phyloP scores from a whole-genome alignment of 2,329 filamentous ascomycete genomes.

The Pseudogymnoascus verrucosus region DNA sequence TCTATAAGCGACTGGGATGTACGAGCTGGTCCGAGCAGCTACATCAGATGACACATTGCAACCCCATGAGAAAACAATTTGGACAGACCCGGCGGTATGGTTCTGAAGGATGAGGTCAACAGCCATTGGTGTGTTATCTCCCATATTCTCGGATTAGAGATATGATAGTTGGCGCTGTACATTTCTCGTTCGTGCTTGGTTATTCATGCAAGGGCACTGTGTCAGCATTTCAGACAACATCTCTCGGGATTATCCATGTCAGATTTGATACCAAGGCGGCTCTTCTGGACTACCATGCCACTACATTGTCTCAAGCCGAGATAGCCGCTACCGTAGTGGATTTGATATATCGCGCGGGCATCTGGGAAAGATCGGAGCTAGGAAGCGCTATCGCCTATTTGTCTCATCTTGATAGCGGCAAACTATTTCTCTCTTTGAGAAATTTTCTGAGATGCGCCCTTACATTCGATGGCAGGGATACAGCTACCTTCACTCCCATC shows the following conservation, averaged over 20 bases:
- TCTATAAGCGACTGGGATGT: neutral
- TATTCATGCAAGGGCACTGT: neutral
- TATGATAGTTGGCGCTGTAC: neutral
- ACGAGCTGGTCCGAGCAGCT: neutral
- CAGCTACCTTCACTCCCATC: neutral
- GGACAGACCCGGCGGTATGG: neutral
- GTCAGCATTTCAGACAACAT: neutral
- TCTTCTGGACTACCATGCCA: neutral
- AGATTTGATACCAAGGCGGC: neutral
- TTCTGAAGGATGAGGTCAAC: neutral
- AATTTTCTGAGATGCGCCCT: neutral
- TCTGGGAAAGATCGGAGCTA: neutral
- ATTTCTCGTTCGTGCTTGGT: neutral
- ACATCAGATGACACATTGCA: neutral
- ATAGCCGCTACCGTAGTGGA: neutral
- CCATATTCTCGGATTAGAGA: neutral
- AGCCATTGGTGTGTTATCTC: neutral
- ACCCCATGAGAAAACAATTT: neutral
- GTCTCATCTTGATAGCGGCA: neutral
- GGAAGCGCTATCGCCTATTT: neutral
- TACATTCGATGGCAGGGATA: neutral
- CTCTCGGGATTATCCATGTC: neutral
- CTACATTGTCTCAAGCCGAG: neutral
- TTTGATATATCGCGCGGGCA: neutral
- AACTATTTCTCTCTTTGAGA: neutral